Evolutionary conservation across 192 early-diverging fungal genomes (phyloP).

Genomic region (Lobosporangium transversale): DNA sequence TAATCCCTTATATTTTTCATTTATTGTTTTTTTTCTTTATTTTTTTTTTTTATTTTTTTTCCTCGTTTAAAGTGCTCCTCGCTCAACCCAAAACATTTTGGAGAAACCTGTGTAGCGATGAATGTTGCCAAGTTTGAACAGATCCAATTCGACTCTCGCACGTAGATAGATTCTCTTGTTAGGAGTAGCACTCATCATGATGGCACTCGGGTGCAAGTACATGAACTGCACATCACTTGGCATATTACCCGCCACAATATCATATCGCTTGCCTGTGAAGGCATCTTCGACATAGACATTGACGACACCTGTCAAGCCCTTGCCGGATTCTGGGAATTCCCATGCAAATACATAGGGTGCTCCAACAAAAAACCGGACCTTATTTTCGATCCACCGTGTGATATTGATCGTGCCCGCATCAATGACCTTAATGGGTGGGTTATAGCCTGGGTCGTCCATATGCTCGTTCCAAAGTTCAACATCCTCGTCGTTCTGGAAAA

Average conservation of each 20-base stretch:
- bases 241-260: slow-evolving; percentile 28
- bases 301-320: slow-evolving; percentile 11
- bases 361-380: slow-evolving; percentile 33
- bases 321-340: slow-evolving; percentile 14
- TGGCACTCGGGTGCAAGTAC: slow-evolving; percentile 23
- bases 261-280: slow-evolving; percentile 29
- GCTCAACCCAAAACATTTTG: slow-evolving; percentile 37
- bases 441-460: slow-evolving; percentile 27
- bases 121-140: slow-evolving; percentile 29
- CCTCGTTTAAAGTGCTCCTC: slow-evolving; percentile 38
- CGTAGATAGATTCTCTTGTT: slow-evolving; percentile 19
- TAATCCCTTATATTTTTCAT: no score
- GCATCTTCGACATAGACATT: slow-evolving; percentile 43
- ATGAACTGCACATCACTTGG: slow-evolving; percentile 30
- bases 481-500: slow-evolving; percentile 42
- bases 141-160: slow-evolving; percentile 32
- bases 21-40: no score
- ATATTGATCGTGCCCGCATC: slow-evolving; percentile 30
- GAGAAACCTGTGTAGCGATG: slow-evolving; percentile 38
- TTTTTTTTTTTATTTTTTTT: no score
- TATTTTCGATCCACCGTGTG: slow-evolving; percentile 34
- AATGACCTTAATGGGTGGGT: slow-evolving; percentile 24
- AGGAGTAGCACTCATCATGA: slow-evolving; percentile 26
- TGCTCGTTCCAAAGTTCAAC: slow-evolving; percentile 23
- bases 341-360: slow-evolving; percentile 48